These are phyloP conservation scores for Zymoseptoria passerinii DNA, from an alignment of 2,329 filamentous ascomycete genomes.

Conservation along the genomic window DNA sequence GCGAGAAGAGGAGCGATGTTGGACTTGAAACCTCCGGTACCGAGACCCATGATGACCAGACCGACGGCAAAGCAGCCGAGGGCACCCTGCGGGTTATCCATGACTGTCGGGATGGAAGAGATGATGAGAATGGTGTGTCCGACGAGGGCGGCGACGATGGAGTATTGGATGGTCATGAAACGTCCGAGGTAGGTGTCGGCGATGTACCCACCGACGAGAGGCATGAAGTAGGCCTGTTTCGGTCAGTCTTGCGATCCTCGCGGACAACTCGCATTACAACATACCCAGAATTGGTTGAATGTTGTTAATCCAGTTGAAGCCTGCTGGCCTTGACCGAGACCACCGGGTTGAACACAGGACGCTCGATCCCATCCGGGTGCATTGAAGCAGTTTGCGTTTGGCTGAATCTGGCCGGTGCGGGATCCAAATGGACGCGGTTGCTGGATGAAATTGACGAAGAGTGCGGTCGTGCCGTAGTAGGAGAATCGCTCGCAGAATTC, in stretches of 20 bases:
- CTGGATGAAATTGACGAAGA: constrained; percentile 44
- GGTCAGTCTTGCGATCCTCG: background rate
- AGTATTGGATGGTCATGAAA: constrained; percentile 60
- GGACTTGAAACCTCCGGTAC: constrained; percentile 73
- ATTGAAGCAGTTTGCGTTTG: constrained; percentile 22
- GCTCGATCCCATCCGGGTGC: constrained; percentile 30
- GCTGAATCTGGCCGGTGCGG: constrained; percentile 33
- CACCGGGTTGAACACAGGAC: constrained; percentile 31
- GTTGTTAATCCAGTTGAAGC: constrained; percentile 36
- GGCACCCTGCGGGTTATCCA: constrained; percentile 46
- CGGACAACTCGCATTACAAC: background rate
- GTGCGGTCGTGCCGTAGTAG: constrained; percentile 37
- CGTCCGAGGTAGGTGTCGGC: constrained; percentile 64
- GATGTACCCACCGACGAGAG: constrained; percentile 39
- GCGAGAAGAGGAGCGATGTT: constrained; percentile 54
- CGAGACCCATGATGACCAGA: constrained; percentile 60
- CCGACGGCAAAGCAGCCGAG: constrained; percentile 58
- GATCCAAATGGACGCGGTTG: constrained; percentile 26
- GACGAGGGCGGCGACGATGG: constrained; percentile 53
- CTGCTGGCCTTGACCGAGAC: constrained; percentile 34
- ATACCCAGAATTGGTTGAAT: background rate
- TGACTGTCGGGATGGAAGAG: constrained; percentile 56
- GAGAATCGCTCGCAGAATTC: constrained; percentile 43
- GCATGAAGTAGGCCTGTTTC: constrained; percentile 27
- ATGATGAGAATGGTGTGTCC: constrained; percentile 60